Percentiles rank a stretch among this genome's conserved stretches.
Conservation (phyloP, 305 asterid species). For the Fraxinus baroniana region DNA sequence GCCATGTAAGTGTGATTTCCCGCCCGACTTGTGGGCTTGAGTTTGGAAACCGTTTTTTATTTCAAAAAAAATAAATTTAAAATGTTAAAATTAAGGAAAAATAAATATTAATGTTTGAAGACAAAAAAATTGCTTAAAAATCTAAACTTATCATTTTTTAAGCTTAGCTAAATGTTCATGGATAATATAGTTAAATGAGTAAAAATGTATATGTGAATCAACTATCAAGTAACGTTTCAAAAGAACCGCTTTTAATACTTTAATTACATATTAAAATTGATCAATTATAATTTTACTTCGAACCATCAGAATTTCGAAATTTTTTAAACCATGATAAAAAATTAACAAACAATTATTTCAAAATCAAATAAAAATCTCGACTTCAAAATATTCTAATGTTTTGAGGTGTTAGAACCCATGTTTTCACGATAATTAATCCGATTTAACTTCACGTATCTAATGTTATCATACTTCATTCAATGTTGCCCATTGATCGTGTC, state of each 20-base stretch:
- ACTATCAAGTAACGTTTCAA: not conserved
- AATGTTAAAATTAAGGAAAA: not conserved
- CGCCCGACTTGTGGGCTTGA: slow-evolving; percentile 23
- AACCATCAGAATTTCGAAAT: too few relatives aligned
- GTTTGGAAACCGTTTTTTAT: not conserved
- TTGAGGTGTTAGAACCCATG: not conserved
- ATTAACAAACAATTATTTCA: not conserved
- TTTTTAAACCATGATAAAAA: too few relatives aligned
- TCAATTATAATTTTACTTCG: not conserved
- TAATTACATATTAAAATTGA: too few relatives aligned
- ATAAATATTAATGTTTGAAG: not conserved
- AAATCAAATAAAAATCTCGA: not conserved
- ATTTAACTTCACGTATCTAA: not conserved
- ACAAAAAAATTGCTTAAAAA: not conserved
- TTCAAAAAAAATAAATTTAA: not conserved
- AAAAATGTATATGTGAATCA: not conserved
- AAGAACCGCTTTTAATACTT: too few relatives aligned
- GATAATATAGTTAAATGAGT: not conserved
- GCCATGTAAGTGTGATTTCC: slow-evolving; percentile 32
- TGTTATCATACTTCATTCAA: not conserved
- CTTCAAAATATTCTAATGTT: not conserved
- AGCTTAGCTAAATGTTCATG: not conserved
- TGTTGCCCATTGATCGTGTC: not conserved
- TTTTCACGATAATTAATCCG: not conserved
- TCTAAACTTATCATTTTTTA: too few relatives aligned